Base-by-base conservation (phyloP, 306 rosid species). In the Vachellia pachyceras region DNA sequence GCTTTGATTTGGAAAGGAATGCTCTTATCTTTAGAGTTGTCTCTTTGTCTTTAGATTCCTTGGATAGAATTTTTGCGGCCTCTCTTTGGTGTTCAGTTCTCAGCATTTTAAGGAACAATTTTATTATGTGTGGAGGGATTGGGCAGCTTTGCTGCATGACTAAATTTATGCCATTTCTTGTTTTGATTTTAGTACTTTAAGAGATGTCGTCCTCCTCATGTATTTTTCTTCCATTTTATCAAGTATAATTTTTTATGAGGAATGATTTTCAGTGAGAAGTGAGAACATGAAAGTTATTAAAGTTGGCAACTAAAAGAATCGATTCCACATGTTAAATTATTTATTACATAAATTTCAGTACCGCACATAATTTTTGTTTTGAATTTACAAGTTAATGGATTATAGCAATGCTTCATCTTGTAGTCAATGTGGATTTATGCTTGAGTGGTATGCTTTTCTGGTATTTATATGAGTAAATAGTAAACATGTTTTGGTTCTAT, bases 1-100 rank as follows among this genome's bases (percentile, higher is more conserved):
- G 72, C 72, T 67, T 29, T 67, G 72, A 67, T 66, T 66, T 66
- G 47, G 72, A 66, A 66, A 66, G 72, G 46, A 66, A 66, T 66
- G 72, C 72, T 39, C 46, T 7, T 17, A 18, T 66, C 49, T 66
- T 37, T 3, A 10, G 18, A 42, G 72, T 10, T 66, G 72, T 66
- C 72, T 13, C 70, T 33, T 35, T 66, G 72, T 39, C 33, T 66
- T 39, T 17, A 37, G 72, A 65, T 67, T 44, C 9, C 18, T 61
- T 61, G 40, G 49, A 67, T 39, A n/a, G 47, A 67, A 15, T 39
- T 67, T 66, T 67, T 67, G 72, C 9, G 15, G 72, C 47, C 33
- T 39, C 72, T 4, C 6, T 67, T 67, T 39, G 46, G 29, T 37
- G 49, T 67, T 67, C 20, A 3, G 72, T 67, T 18, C 29, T 1